These are phyloP conservation scores for Plasmodium vinckei DNA, from an alignment of 169 alveolate species.

Conservation along the genomic window DNA sequence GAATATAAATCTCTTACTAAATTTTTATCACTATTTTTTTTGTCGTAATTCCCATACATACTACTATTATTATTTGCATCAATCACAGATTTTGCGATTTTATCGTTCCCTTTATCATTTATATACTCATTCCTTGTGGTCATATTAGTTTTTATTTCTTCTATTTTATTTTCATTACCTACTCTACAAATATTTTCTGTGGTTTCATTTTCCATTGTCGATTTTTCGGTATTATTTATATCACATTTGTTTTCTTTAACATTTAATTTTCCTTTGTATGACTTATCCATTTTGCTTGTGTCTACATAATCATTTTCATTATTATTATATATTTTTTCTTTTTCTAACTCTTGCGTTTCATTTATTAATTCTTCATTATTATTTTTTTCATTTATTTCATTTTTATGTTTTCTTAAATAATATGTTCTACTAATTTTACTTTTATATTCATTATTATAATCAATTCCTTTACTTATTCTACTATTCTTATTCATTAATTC, in stretches of 20 bases:
- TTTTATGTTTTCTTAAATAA: neutral
- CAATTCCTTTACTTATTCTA: neutral
- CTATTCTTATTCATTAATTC: neutral
- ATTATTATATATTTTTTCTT: neutral
- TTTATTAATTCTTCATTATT: neutral
- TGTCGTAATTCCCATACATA: constrained; percentile 15
- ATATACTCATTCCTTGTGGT: neutral
- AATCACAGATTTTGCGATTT: constrained; percentile 42
- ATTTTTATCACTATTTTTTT: constrained; percentile 30
- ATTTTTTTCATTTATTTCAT: constrained; percentile 9
- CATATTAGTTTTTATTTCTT: constrained; percentile 8
- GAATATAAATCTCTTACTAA: constrained; percentile 30
- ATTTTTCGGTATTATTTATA: neutral
- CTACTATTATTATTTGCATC: constrained; percentile 43
- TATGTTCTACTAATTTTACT: neutral
- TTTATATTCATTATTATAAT: neutral
- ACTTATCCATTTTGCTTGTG: neutral
- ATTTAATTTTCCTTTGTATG: neutral
- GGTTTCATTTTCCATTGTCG: neutral
- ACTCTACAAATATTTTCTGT: neutral
- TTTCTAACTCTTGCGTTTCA: neutral
- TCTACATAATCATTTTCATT: neutral
- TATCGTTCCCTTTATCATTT: constrained; percentile 21
- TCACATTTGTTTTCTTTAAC: neutral
- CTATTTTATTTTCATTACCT: neutral